Conservation (phyloP, 2,329 filamentous ascomycete species). For the Hortaea sp. region DNA sequence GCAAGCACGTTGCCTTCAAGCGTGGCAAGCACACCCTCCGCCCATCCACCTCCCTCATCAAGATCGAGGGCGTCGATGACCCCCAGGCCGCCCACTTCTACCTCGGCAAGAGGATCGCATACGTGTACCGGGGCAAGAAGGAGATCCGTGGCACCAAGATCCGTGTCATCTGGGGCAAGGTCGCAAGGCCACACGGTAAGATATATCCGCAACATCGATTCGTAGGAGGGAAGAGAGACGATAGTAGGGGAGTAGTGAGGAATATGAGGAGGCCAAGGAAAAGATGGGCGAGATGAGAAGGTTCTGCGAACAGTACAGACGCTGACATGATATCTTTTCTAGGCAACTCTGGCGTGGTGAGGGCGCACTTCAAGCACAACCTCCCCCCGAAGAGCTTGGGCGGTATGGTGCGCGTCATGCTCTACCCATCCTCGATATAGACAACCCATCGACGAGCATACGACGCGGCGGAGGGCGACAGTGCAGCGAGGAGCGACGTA, state of each 20-base stretch:
- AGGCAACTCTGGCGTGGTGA: constrained; percentile 97
- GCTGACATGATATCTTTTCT: constrained; percentile 2
- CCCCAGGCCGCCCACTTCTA: constrained; percentile 93
- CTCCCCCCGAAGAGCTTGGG: constrained; percentile 95
- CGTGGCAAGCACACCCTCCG: constrained; percentile 86
- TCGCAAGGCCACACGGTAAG: constrained; percentile 87
- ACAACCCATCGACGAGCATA: not conserved
- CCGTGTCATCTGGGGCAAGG: constrained; percentile 97
- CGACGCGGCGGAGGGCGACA: not conserved
- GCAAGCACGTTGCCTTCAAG: constrained; percentile 97
- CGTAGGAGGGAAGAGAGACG: not conserved
- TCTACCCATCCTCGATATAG: constrained; percentile 32
- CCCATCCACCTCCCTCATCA: constrained; percentile 74
- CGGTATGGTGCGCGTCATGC: constrained; percentile 38
- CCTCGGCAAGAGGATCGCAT: constrained; percentile 96
- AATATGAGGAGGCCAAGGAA: not conserved
- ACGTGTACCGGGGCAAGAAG: constrained; percentile 92
- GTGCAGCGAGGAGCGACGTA: not conserved
- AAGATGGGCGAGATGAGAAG: not conserved
- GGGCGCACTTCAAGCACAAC: constrained; percentile 93
- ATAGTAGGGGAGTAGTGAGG: not conserved
- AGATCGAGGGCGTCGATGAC: constrained; percentile 97
- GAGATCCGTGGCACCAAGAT: constrained; percentile 97
- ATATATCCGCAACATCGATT: no score
- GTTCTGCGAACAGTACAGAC: not conserved